Evolutionary conservation across 2,329 filamentous ascomycete species (phyloP), one percentile per base, ranked within the genome.

Genomic region (Paecilomyces sp.): DNA sequence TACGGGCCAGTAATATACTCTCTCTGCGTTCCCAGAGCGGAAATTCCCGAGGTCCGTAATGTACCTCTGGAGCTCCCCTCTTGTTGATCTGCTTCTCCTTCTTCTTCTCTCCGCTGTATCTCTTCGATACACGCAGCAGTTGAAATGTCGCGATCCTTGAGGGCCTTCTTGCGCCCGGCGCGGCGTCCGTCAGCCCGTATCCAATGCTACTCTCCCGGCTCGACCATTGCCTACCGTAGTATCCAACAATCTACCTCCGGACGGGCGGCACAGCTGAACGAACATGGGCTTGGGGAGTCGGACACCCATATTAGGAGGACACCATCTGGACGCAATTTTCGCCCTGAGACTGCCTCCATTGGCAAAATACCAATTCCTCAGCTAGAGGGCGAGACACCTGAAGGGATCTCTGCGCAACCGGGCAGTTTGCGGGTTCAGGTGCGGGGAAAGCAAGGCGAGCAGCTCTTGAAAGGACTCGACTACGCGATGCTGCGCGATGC

Each of bases 401-500:
- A 54, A 5, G 52, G 52, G 24, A 28, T 54, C 9, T 18, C n/a
- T 7, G 12, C 25, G 52, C 6, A 6, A 28, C 25, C 12, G 52
- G 25, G 18, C 15, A 28, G 18, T 30, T 30, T 54, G 7, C 24
- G 22, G 18, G 8, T 54, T 11, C 6, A 22, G 7, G 8, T 47
- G 41, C 8, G 6, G 41, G 13, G 13, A 4, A 47, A 22, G n/a
- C 4, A 47, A 18, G 41, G n/a, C 15, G 3, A 47, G 7, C 7
- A n/a, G n/a, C 6, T 22, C n/a, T 2, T 1, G 41, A 18, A 8
- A 47, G 41, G n/a, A 18, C 15, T 18, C 6, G 54, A 61, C 36
- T 61, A 64, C 54, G 59, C 66, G 7, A 63, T 67, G 15, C 71
- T 86, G 15, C 83, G 85, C 28, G 85, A 87, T 64, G 73, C 75